Conservation (phyloP, 116 monocot genomes). For the Papilionanthe hybrid region DNA sequence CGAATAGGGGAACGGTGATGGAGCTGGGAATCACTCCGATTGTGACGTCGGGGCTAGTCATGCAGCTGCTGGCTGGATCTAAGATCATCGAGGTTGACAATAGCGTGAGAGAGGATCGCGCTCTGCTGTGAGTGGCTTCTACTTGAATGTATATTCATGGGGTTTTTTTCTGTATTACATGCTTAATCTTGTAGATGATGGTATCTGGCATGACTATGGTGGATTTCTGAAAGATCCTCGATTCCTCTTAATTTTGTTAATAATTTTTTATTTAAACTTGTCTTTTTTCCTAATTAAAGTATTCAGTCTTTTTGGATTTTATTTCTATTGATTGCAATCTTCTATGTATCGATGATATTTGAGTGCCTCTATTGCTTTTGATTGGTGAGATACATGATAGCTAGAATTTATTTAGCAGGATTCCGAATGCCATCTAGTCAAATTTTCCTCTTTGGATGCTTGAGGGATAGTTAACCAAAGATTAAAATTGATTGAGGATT, state of each 20-base stretch:
- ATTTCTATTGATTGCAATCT: neutral
- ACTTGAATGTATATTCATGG: neutral
- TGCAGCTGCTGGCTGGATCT: constrained; percentile 30
- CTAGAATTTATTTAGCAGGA: neutral
- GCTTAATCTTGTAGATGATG: no score
- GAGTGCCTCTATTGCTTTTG: neutral
- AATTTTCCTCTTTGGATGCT: neutral
- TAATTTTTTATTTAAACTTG: no score
- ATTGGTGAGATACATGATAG: neutral
- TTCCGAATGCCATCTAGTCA: neutral
- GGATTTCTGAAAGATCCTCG: no score
- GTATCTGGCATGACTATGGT: no score
- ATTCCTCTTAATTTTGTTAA: no score
- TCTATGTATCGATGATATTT: neutral
- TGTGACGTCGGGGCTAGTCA: constrained; percentile 48
- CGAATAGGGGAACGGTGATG: constrained; percentile 56
- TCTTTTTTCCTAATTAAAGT: no score
- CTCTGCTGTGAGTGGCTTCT: constrained; percentile 41
- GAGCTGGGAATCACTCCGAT: constrained; percentile 46
- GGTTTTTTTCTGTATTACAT: neutral
- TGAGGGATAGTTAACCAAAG: neutral
- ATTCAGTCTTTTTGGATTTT: neutral
- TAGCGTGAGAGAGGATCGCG: constrained; percentile 48
- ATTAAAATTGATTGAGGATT: neutral
- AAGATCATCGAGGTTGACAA: constrained; percentile 38